A percentile compares a stretch with the other conserved stretches of the same genome.
Evolutionary conservation across 495 filamentous ascomycete genomes (phyloP).

Genomic region (Thozetella sp.): DNA sequence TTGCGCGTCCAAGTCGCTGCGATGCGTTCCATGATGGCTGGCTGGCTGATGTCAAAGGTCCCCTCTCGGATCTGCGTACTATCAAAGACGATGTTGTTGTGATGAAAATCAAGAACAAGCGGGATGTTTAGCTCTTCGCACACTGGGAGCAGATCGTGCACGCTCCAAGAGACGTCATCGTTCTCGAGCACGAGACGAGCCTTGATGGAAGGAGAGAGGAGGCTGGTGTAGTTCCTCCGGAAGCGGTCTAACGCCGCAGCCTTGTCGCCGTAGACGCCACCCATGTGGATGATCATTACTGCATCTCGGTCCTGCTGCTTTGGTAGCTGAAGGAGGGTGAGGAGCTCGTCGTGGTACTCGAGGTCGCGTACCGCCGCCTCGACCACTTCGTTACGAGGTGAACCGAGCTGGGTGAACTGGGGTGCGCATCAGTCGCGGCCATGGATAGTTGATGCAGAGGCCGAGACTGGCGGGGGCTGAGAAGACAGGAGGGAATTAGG

Average conservation of each 20-base stretch:
- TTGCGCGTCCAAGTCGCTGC: conserved; percentile 84
- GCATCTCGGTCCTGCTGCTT: conserved; percentile 84
- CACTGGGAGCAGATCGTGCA: conserved; percentile 88
- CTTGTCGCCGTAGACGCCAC: conserved; percentile 90
- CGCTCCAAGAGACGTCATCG: conserved; percentile 86
- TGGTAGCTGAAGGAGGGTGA: conserved; percentile 76
- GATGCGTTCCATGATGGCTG: conserved; percentile 60
- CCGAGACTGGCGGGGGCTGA: background rate
- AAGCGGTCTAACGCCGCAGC: conserved; percentile 80
- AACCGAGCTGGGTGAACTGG: conserved; percentile 86
- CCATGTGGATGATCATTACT: conserved; percentile 95
- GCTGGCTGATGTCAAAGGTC: conserved; percentile 80
- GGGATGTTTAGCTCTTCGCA: conserved; percentile 95
- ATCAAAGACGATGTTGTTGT: conserved; percentile 94
- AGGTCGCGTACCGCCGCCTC: conserved; percentile 78
- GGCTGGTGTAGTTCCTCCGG: conserved; percentile 69
- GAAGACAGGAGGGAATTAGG: no score
- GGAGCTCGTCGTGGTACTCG: conserved; percentile 86
- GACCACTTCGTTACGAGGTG: conserved; percentile 74
- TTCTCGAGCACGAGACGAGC: conserved; percentile 89
- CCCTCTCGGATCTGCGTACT: conserved; percentile 73
- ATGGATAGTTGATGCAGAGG: background rate
- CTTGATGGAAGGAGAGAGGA: conserved; percentile 69
- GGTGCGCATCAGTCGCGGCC: conserved; percentile 8
- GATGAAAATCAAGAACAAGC: conserved; percentile 90